phyloP scores from a whole-genome alignment of 352 stramenopile genomes.

The Plasmopara halstedii region DNA sequence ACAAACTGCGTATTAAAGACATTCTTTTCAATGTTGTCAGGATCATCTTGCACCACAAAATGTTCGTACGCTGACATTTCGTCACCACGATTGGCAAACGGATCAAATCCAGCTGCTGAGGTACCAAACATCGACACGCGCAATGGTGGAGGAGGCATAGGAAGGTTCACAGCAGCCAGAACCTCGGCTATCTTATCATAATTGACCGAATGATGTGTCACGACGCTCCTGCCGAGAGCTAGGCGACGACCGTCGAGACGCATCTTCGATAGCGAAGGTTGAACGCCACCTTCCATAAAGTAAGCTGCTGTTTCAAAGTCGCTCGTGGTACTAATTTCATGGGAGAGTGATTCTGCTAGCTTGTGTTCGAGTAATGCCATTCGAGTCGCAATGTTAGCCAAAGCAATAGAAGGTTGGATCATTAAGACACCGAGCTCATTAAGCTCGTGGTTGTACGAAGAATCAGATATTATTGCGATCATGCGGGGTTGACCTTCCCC shows the following conservation, averaged over 20 bases:
- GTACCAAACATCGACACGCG: constrained; percentile 67
- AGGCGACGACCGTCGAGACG: constrained; percentile 26
- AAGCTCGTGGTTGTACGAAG: constrained; percentile 27
- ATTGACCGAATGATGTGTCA: constrained; percentile 61
- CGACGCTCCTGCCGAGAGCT: constrained; percentile 39
- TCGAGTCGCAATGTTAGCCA: constrained; percentile 56
- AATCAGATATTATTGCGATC: constrained; percentile 47
- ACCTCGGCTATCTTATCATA: constrained; percentile 38
- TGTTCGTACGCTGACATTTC: constrained; percentile 52
- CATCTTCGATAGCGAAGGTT: constrained; percentile 36
- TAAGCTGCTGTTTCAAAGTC: constrained; percentile 44
- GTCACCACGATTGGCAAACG: constrained; percentile 32
- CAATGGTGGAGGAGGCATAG: constrained; percentile 40
- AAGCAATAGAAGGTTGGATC: constrained; percentile 51
- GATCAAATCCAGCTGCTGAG: constrained; percentile 38
- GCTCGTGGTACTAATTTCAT: constrained; percentile 39
- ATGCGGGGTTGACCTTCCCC: constrained; percentile 39
- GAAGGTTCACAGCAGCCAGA: constrained; percentile 31
- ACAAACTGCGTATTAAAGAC: constrained; percentile 46
- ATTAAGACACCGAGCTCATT: constrained; percentile 44
- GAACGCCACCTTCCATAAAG: constrained; percentile 34
- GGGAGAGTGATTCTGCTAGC: constrained; percentile 27
- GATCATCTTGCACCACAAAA: constrained; percentile 47
- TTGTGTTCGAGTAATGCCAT: constrained; percentile 52
- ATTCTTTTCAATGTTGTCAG: constrained; percentile 21